These are phyloP conservation scores for Physocladia obscura DNA, from an alignment of 192 early-diverging fungal species.

Conservation along the genomic window DNA sequence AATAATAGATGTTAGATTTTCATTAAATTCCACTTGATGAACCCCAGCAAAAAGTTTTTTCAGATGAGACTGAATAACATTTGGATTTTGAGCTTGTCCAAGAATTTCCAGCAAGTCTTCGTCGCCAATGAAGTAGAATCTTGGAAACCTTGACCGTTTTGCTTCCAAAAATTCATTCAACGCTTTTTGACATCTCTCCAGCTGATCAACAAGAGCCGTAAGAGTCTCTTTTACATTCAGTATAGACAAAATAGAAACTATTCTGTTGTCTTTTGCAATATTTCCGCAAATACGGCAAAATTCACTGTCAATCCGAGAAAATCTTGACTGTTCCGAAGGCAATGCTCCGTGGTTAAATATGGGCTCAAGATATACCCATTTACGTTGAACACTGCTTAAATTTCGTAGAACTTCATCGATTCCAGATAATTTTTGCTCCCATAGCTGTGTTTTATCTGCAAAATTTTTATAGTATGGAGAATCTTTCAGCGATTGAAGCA, in stretches of 20 bases:
- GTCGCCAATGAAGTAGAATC: constrained; percentile 63
- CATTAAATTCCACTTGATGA: constrained; percentile 53
- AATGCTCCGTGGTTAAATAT: constrained; percentile 57
- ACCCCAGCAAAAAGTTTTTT: constrained; percentile 65
- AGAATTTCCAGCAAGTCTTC: constrained; percentile 62
- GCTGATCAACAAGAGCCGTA: constrained; percentile 50
- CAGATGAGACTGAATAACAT: constrained; percentile 57
- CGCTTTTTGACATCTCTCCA: constrained; percentile 63
- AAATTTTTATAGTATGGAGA: constrained; percentile 60
- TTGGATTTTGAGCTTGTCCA: constrained; percentile 59
- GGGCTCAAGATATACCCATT: constrained; percentile 64
- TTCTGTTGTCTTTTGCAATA: constrained; percentile 40
- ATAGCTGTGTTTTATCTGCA: constrained; percentile 49
- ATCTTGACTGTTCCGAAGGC: constrained; percentile 52
- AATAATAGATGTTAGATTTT: constrained; percentile 35
- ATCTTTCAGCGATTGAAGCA: constrained; percentile 57
- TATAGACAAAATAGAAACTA: constrained; percentile 49
- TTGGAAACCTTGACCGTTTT: constrained; percentile 51
- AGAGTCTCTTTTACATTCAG: constrained; percentile 39
- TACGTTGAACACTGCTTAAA: constrained; percentile 53
- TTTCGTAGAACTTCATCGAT: constrained; percentile 53
- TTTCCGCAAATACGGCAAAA: constrained; percentile 47
- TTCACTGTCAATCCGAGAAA: constrained; percentile 51
- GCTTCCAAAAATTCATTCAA: constrained; percentile 60
- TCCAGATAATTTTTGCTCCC: constrained; percentile 52